Base-by-base conservation (phyloP, 2,329 filamentous ascomycete species). In the Trichoderma koningiopsis region DNA sequence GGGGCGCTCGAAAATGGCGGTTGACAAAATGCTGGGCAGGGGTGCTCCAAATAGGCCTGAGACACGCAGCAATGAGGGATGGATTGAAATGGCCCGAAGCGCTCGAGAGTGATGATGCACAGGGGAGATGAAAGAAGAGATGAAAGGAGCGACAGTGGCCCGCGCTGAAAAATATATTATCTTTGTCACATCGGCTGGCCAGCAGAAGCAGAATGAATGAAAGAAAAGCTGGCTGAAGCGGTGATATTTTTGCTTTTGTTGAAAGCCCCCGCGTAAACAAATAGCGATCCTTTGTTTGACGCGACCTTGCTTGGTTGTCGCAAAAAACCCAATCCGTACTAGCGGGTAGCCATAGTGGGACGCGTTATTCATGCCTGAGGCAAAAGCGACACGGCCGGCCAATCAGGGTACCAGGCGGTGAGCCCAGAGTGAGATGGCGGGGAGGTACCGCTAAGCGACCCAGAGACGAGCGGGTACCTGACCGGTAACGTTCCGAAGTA, bases 41-140 rank as follows among this genome's bases (percentile, higher is more conserved):
- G 71, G 70, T 55, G 55, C 70, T 64, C 72, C 52, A 68, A 71
- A 71, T 35, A 66, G 73, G 74, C 74, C 73, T 69, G 71, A 69
- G 65, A 70, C 63, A 59, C 66, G 71, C 63, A 71, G 72, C 33
- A 64, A 70, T n/a, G 62, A 68, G 69, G 70, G 70, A 68, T 40
- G 71, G 67, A 68, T 70, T 43, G 71, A 73, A 72, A 65, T 68
- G 70, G 71, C 22, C 63, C 71, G 68, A 62, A 71, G 67, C 60
- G 71, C 70, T 73, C 73, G 72, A 70, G 74, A 68, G 71, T 71
- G 74, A 65, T 72, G 70, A 68, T 73, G 76, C 73, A 73, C 75
- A 37, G 53, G 53, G 66, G 72, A 72, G 71, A 70, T 55, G 70
- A 70, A 75, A 65, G 69, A 68, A 68, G 71, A 72, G 71, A 70